Evolutionary conservation across 768 basidiomycete species (phyloP), one percentile per base, ranked within the genome.

Genomic region (Saitozyma podzolica): DNA sequence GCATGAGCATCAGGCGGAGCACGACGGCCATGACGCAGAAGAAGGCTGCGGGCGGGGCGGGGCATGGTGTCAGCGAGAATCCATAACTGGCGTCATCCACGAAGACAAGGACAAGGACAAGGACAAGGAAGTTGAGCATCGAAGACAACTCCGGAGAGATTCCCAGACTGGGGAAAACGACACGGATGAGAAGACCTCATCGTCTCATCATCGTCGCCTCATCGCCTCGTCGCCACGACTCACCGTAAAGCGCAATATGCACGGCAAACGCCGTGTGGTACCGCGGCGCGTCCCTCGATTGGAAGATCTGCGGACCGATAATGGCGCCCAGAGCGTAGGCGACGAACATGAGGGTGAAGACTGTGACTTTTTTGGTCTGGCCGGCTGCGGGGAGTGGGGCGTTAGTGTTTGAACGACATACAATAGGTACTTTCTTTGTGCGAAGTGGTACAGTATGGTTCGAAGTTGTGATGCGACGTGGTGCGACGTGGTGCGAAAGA

Each of bases 261-360:
- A 78, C 81, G 40, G 84, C 75, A 59, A 84, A 84, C 1, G 84
- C 84, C 37, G 78, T 80, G 63, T 82, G 77, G 69, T 85, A 85
- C 19, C 82, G 80, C 11, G 84, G 84, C 1, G 74, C 74, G 66
- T 85, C 84, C 54, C 82, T 80, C 42, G 80, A 80, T 20, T 81
- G 52, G 73, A 84, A 84, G 5, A 84, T 83, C 80, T 84, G 83
- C 1, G 83, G 83, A 8, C 82, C 83, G 62, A 84, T 75, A 39
- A 83, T 83, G 69, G 84, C 84, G 13, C 84, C 84, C 3, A 82
- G 81, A 20, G 84, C 82, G 81, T 84, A 85, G 5, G 84, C 81
- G 50, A 84, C 79, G 69, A 85, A 85, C 43, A 83, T 83, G n/a
- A 84, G 69, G 40, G 81, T 81, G 9, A 83, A 82, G 0, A 82